Conservation (phyloP, 345 rosid species). For the Nephelium lappaceum region DNA sequence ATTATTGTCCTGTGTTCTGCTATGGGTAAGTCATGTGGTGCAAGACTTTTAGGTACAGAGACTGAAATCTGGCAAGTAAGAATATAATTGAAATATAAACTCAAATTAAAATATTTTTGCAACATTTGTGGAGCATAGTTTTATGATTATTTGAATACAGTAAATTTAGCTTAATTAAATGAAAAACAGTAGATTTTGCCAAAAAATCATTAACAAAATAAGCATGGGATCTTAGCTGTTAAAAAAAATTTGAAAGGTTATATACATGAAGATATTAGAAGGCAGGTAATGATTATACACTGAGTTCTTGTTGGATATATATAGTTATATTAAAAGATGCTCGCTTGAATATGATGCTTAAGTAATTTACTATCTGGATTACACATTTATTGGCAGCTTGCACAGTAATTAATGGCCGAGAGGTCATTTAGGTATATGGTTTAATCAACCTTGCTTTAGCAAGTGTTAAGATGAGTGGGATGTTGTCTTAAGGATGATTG, state of each 20-base stretch:
- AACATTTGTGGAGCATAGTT: background rate
- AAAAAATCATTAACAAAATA: background rate
- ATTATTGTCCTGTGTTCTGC: background rate
- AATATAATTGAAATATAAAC: background rate
- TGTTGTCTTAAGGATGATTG: slow-evolving; percentile 8
- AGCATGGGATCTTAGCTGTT: background rate
- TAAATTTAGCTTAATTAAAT: background rate
- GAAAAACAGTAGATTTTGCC: too few species aligned
- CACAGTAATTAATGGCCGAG: background rate
- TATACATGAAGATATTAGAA: background rate
- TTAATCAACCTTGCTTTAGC: background rate
- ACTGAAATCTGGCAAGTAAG: background rate
- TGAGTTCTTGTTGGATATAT: background rate
- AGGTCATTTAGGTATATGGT: background rate
- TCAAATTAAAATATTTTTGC: background rate
- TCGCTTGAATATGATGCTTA: background rate
- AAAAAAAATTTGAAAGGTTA: background rate
- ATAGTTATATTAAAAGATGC: background rate
- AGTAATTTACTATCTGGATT: background rate
- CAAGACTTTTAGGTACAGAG: background rate
- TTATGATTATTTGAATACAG: background rate
- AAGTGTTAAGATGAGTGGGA: background rate
- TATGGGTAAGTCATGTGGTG: background rate
- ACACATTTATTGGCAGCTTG: background rate
- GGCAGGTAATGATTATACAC: background rate